These are phyloP conservation scores for Fusarium oxysporum DNA, from an alignment of 2,329 filamentous ascomycete species.

Conservation along the genomic window DNA sequence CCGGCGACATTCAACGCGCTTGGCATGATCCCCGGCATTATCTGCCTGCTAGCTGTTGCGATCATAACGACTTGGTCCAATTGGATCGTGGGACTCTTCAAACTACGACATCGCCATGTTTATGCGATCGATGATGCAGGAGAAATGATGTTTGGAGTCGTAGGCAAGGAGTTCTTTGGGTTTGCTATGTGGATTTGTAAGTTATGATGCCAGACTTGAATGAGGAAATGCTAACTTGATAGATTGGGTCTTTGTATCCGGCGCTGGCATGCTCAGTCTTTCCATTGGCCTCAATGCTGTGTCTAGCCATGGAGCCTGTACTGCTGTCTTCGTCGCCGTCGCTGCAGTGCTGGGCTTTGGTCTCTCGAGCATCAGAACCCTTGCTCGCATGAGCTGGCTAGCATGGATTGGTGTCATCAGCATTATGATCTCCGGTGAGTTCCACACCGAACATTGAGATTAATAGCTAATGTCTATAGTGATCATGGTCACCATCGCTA, in stretches of 20 bases:
- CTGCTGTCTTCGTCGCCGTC: constrained; percentile 53
- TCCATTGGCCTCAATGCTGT: constrained; percentile 55
- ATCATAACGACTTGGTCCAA: constrained; percentile 61
- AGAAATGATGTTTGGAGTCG: constrained; percentile 58
- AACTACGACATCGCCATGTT: constrained; percentile 61
- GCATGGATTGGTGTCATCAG: constrained; percentile 43
- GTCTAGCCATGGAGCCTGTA: constrained; percentile 53
- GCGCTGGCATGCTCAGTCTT: constrained; percentile 42
- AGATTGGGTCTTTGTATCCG: constrained; percentile 37
- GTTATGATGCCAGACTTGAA: rapidly evolving
- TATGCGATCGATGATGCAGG: constrained; percentile 67
- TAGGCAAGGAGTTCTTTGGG: constrained; percentile 58
- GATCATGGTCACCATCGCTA: constrained; percentile 39
- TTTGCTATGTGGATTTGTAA: constrained; percentile 52
- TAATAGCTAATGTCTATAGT: background rate
- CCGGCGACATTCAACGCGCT: constrained; percentile 58
- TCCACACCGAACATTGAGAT: rapidly evolving
- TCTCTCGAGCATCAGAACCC: constrained; percentile 48
- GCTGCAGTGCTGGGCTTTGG: constrained; percentile 45
- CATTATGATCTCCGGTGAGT: constrained; percentile 25
- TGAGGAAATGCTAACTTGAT: background rate
- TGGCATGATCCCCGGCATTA: constrained; percentile 60
- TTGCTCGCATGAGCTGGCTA: constrained; percentile 49
- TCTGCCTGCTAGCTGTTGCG: constrained; percentile 55
- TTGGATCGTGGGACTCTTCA: constrained; percentile 64